Evolutionary conservation across 2,329 filamentous ascomycete species (phyloP).

Genomic region (Penicillium sp.): DNA sequence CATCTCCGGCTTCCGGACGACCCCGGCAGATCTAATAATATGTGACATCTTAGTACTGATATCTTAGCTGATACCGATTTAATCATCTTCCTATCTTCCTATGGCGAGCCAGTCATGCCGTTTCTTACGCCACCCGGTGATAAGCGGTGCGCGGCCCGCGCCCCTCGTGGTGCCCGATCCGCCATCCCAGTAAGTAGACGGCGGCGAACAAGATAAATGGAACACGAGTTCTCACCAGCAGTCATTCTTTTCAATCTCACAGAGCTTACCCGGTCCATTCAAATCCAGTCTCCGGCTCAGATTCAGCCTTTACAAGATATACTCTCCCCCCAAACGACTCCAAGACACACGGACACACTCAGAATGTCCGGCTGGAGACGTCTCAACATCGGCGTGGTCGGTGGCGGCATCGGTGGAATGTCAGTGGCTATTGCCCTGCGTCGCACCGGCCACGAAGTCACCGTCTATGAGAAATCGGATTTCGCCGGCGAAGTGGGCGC

Average conservation of each 20-base stretch:
- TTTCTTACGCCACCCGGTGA: slow-evolving; percentile 11
- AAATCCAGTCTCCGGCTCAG: no score
- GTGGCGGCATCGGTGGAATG: slow-evolving; percentile 56
- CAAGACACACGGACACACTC: background rate
- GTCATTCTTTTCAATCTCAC: no score
- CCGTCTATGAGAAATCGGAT: slow-evolving; percentile 64
- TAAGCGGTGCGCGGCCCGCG: slow-evolving; percentile 24
- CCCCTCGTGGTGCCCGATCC: slow-evolving; percentile 14
- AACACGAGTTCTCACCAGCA: no score
- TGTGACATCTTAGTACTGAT: no score
- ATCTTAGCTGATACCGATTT: no score
- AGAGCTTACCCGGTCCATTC: no score
- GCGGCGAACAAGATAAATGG: slow-evolving; percentile 7
- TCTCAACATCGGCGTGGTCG: slow-evolving; percentile 49
- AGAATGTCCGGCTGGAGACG: slow-evolving; percentile 41
- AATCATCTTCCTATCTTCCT: no score
- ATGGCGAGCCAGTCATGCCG: no score
- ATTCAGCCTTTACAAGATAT: no score
- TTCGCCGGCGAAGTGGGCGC: slow-evolving; percentile 67
- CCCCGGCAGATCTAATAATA: no score
- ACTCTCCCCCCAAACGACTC: no score
- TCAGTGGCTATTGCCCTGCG: slow-evolving; percentile 52
- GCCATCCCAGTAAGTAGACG: slow-evolving; percentile 1
- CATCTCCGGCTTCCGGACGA: no score
- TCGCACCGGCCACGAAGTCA: slow-evolving; percentile 55